Conservation (phyloP, 805 yeast species). For the Zygotorulaspora danielsina region DNA sequence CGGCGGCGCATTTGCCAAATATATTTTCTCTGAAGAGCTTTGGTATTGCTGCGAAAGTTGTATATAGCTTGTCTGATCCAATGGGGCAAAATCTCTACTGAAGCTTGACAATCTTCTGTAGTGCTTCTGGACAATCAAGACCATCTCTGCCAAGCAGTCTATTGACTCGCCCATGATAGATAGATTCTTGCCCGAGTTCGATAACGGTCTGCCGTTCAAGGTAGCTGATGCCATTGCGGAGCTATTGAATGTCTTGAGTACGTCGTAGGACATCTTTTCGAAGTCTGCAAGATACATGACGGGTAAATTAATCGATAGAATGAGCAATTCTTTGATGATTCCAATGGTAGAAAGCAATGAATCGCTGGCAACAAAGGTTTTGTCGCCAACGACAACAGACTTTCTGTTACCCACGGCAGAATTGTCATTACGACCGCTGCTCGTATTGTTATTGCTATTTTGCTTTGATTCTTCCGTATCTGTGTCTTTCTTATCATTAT, state of each 20-base stretch:
- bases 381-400: conserved; percentile 47
- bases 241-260: conserved; percentile 49
- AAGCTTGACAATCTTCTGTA: conserved; percentile 27
- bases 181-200: conserved; percentile 34
- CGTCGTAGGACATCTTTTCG: conserved; percentile 42
- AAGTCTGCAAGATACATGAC: conserved; percentile 34
- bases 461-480: too few relatives aligned
- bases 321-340: conserved; percentile 49
- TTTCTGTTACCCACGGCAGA: conserved; percentile 36
- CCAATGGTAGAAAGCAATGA: conserved; percentile 41
- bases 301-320: conserved; percentile 55
- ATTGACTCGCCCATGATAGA: conserved; percentile 42
- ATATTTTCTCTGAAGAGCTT: conserved; percentile 30
- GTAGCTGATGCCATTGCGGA: conserved; percentile 27
- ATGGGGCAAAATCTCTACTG: conserved; percentile 25
- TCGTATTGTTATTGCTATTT: too few relatives aligned
- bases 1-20: conserved; percentile 35
- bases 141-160: conserved; percentile 39
- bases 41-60: conserved; percentile 26
- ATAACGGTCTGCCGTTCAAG: conserved; percentile 18
- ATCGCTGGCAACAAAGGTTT: conserved; percentile 56
- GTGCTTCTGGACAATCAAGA: conserved; percentile 29
- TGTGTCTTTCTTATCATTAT: conserved; percentile 9
- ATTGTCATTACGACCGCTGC: too few relatives aligned
- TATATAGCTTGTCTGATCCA: conserved; percentile 23